Evolutionary conservation across 805 yeast species (phyloP).

Genomic region (Brettanomyces sp.): DNA sequence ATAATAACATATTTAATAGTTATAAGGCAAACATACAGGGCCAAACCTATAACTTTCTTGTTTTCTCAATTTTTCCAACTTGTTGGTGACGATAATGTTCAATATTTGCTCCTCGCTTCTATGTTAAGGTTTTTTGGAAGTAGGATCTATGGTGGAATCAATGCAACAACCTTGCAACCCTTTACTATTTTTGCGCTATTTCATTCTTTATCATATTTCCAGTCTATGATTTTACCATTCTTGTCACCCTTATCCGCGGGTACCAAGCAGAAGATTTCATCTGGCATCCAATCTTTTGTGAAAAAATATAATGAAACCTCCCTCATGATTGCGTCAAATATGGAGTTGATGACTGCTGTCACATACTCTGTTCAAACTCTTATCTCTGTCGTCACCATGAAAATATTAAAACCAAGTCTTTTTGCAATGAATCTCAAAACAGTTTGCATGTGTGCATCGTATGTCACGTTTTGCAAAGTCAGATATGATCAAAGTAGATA

Average conservation of each 20-base stretch:
- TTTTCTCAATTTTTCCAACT: conserved; percentile 21
- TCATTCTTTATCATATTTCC: conserved; percentile 54
- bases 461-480: conserved; percentile 47
- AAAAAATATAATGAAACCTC: conserved; percentile 33
- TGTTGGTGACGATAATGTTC: conserved; percentile 50
- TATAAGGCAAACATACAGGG: conserved; percentile 46
- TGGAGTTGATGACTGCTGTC: conserved; percentile 34
- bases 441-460: conserved; percentile 32
- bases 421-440: conserved; percentile 22
- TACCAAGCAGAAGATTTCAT: conserved; percentile 20
- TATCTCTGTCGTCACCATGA: conserved; percentile 30
- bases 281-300: conserved; percentile 24
- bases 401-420: conserved; percentile 22
- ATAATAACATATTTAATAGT: conserved; percentile 56
- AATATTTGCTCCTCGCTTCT: conserved; percentile 42
- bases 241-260: conserved; percentile 27
- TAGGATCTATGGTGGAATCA: conserved; percentile 11
- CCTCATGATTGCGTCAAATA: conserved; percentile 34
- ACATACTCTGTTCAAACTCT: conserved; percentile 32
- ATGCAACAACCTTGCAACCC: conserved; percentile 39
- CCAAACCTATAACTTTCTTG: conserved; percentile 23
- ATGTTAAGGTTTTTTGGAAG: conserved; percentile 26
- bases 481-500: conserved; percentile 49
- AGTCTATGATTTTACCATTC: conserved; percentile 43
- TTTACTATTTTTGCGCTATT: conserved; percentile 55